These are phyloP conservation scores for Termitomyces sp. DNA, from an alignment of 768 basidiomycete species.

Conservation along the genomic window DNA sequence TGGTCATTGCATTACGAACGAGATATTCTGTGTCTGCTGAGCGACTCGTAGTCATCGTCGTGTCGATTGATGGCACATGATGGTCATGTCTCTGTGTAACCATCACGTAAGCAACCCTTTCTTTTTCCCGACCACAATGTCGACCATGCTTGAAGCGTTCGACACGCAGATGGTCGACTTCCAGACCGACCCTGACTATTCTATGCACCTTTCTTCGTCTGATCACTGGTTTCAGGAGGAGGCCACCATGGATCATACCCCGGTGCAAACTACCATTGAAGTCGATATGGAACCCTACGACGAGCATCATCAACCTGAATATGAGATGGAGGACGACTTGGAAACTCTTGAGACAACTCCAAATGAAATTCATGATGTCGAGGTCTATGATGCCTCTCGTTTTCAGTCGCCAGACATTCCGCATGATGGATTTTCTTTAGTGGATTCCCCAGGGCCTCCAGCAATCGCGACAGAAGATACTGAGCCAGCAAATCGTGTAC, in stretches of 20 bases:
- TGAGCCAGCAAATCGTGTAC: neutral
- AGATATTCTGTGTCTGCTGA: constrained; percentile 63
- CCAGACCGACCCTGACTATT: constrained; percentile 52
- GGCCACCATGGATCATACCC: constrained; percentile 48
- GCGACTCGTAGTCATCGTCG: constrained; percentile 22
- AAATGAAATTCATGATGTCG: constrained; percentile 42
- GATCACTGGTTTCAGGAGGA: constrained; percentile 55
- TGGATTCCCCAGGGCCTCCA: constrained; percentile 1
- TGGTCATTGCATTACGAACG: constrained; percentile 58
- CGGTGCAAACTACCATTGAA: constrained; percentile 44
- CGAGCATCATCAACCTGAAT: constrained; percentile 45
- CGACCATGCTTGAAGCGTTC: constrained; percentile 47
- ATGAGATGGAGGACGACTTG: constrained; percentile 51
- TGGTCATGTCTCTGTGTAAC: neutral
- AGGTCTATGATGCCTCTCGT: constrained; percentile 43
- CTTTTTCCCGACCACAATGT: constrained; percentile 25
- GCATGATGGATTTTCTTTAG: constrained; percentile 10
- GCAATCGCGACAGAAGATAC: constrained; percentile 1
- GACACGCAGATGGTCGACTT: constrained; percentile 69
- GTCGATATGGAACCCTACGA: constrained; percentile 64
- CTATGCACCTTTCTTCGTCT: constrained; percentile 48
- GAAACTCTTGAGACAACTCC: constrained; percentile 24
- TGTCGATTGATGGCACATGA: constrained; percentile 3
- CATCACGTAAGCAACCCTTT: constrained; percentile 19
- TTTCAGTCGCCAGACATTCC: constrained; percentile 22